These are phyloP conservation scores for Begonia peltatifolia DNA, from an alignment of 306 rosid species.

Conservation along the genomic window DNA sequence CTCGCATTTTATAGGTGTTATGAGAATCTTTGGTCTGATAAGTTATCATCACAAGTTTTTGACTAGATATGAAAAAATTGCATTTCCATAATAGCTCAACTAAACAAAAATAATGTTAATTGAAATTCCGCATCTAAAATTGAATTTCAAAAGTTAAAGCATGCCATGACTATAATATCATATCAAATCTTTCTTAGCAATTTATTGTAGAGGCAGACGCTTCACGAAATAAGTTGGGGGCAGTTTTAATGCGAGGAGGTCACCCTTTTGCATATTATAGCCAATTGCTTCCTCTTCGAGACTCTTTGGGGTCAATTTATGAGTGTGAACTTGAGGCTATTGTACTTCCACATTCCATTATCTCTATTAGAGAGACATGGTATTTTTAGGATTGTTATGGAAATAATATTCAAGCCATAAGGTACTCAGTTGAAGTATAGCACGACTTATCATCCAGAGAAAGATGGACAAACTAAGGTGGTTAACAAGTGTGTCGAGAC, in stretches of 20 bases:
- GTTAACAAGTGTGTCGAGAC: too few species aligned
- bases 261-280: not conserved
- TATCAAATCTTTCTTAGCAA: too few species aligned
- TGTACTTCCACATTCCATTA: too few species aligned
- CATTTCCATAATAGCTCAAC: not conserved
- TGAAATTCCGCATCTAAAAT: not conserved
- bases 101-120: too few species aligned
- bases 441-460: too few species aligned
- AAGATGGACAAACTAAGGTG: too few species aligned
- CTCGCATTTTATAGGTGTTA: not conserved
- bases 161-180: not conserved
- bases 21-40: not conserved
- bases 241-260: not conserved
- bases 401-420: too few species aligned
- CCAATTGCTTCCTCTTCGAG: not conserved
- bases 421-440: too few species aligned
- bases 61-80: not conserved
- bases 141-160: not conserved
- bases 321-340: too few species aligned
- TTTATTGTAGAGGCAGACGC: not conserved
- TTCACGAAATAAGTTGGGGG: not conserved
- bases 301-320: too few species aligned
- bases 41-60: not conserved
- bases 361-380: too few species aligned
- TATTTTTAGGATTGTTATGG: too few species aligned